Evolutionary conservation across 2,329 filamentous ascomycete genomes (phyloP).

Genomic region (Fusarium agapanthi): DNA sequence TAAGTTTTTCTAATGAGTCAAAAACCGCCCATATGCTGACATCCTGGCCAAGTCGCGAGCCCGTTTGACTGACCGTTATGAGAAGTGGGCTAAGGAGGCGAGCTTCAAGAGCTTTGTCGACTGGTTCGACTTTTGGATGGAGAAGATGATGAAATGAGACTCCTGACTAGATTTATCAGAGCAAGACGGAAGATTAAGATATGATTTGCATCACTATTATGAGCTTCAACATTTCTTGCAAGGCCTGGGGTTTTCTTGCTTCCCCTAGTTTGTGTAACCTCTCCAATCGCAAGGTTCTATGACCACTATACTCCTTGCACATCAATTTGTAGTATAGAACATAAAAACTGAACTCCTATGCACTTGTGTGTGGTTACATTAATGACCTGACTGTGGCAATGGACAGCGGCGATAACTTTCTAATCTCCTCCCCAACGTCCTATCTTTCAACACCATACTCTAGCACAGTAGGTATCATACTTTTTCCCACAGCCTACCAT

Average conservation of each 20-base stretch:
- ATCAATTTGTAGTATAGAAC: too few species aligned
- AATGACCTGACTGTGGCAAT: too few species aligned
- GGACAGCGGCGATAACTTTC: too few species aligned
- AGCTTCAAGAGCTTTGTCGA: not conserved
- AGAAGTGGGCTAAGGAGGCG: not conserved
- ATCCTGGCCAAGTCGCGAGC: not conserved
- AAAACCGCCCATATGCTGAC: not conserved
- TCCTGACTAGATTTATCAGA: not conserved
- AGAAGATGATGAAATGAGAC: not conserved
- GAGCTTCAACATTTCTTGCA: not conserved
- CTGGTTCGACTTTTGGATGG: not conserved
- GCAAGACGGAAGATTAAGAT: not conserved
- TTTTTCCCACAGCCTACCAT: not conserved
- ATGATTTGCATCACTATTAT: not conserved
- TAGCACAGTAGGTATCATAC: rapidly evolving
- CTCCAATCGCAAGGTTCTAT: not conserved
- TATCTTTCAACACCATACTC: rapidly evolving
- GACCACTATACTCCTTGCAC: not conserved
- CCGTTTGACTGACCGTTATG: not conserved
- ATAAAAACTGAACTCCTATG: too few species aligned
- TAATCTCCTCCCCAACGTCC: rapidly evolving
- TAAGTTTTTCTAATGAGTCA: not conserved
- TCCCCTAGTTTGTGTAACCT: not conserved
- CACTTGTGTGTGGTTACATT: not conserved
- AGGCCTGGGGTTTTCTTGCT: too few species aligned